Evolutionary conservation across 1,284 basidiomycete genomes (phyloP), one percentile per base, ranked within the genome.

Genomic region (Ceraceosorus guamensis): DNA sequence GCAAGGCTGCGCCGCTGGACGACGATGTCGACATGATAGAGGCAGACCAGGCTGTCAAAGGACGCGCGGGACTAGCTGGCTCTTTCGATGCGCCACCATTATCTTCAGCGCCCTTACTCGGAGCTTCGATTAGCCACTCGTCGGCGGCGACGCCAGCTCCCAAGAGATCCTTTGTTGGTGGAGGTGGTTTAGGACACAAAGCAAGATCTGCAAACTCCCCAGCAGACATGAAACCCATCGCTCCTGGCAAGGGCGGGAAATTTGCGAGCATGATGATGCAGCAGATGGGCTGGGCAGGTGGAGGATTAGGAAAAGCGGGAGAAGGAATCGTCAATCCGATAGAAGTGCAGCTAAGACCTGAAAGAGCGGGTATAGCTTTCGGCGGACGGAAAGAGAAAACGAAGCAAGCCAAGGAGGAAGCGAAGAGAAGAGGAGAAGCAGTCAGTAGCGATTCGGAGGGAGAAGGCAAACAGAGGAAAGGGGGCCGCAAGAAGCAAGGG

Each of bases 231-330:
- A 70, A 66, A 53, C 62, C 62, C 16, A 63, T 70, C 47, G 65
- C 64, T 7, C 41, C 43, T 1, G 55, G 50, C 1, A 4, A 34
- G 8, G 61, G 60, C 5, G 55, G 61, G 37, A 64, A 65, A 18
- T 76, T 76, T 53, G 70, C 74, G 46, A 67, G 72, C 0, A 64
- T 67, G 4, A 68, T 66, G 2, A 71, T 76, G 39, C 60, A 63
- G 3, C 61, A 65, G 33, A 75, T 76, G 71, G 73, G 73, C 35
- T 76, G 73, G 73, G 66, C 68, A 0, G 73, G 73, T n/a, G 72
- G 70, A 7, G 73, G 73, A 11, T 59, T 76, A 10, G 73, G 73
- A 8, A 68, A 63, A 35, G 47, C 66, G 6, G 73, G 73, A 2
- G 61, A 73, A 41, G 73, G 73, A 6, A 76, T 76, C 24, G 60